phyloP scores from a whole-genome alignment of 1,139 yeast genomes.

The Yamadazyma aaseri region DNA sequence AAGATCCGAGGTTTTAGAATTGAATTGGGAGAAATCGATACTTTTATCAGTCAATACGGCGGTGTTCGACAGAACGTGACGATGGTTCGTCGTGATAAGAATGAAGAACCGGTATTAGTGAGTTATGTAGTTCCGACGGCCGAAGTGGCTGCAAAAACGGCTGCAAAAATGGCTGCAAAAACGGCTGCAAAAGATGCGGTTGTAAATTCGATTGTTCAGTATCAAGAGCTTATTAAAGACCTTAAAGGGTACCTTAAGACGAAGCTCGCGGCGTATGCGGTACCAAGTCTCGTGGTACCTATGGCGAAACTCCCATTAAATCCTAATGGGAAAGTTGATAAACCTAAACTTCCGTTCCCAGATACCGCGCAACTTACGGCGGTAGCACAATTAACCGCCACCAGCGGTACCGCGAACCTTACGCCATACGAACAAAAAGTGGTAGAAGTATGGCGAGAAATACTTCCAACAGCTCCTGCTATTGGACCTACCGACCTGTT shows the following conservation, averaged over 20 bases:
- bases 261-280: slow-evolving; percentile 89
- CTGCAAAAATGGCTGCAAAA: slow-evolving; percentile 29
- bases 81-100: slow-evolving; percentile 87
- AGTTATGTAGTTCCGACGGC: slow-evolving; percentile 86
- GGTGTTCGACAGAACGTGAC: slow-evolving; percentile 90
- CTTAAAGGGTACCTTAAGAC: slow-evolving; percentile 79
- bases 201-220: slow-evolving; percentile 75
- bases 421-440: slow-evolving; percentile 59
- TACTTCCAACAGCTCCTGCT: slow-evolving; percentile 84
- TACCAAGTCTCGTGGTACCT: slow-evolving; percentile 90
- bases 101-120: slow-evolving; percentile 86
- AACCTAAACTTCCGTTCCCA: slow-evolving; percentile 96
- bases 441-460: slow-evolving; percentile 79
- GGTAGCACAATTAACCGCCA: slow-evolving; percentile 51
- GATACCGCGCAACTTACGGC: slow-evolving; percentile 78
- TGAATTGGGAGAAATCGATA: slow-evolving; percentile 96
- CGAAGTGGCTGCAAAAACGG: slow-evolving; percentile 53
- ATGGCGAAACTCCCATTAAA: slow-evolving; percentile 83
- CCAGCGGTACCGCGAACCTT: slow-evolving; percentile 29
- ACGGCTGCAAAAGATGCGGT: slow-evolving; percentile 55
- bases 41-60: slow-evolving; percentile 91
- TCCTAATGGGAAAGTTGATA: slow-evolving; percentile 98
- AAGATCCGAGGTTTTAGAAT: slow-evolving; percentile 98
- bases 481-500: slow-evolving; percentile 81
- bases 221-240: slow-evolving; percentile 74